Base-by-base conservation (phyloP, 306 rosid species). In the Vigna trinervia region DNA sequence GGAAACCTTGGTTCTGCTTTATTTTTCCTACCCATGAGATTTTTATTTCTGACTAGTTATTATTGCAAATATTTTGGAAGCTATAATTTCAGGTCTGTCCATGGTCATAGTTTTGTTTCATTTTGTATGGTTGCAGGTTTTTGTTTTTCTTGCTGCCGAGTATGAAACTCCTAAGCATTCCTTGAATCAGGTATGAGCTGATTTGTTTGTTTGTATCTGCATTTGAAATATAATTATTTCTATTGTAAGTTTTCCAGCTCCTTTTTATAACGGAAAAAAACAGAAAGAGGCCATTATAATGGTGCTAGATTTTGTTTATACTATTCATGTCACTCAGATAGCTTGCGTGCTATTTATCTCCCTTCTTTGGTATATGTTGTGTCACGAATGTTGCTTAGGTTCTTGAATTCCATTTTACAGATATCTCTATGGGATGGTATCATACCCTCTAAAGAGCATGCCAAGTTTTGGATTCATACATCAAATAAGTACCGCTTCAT, bases 361-460 rank as follows among this genome's bases (percentile, higher is more conserved):
- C 48, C 50, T 0, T 45, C 48, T 11, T 43, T 1, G 48, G 39
- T 57, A 7, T 77, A 67, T 60, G 15, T 12, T 41, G 5, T 45
- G 30, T 79, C 47, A 22, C 30, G 14, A 8, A 72, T 34, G 52
- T 74, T 78, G 59, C 57, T 81, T 53, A 32, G 34, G 64, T 56
- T 67, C 8, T 74, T 46, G 56, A 59, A 62, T 54, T 6, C 54
- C 26, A 8, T 60, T 79, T 73, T 71, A 51, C 75, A 91, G 98
- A 84, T 93, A 39, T 91, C 98, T 26, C 87, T 93, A 38, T 93
- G 98, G 98, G 98, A 93, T 73, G 92, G 89, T 51, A 91, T 93
- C 41, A 82, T 93, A 71, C 93, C 89, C 47, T 76, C 90, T 15
- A 87, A 93, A 76, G 93, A 88, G 70, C 81, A 85, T 32, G 87